Evolutionary conservation across 208 protist species (phyloP).

Genomic region (Zelonia costaricensis): DNA sequence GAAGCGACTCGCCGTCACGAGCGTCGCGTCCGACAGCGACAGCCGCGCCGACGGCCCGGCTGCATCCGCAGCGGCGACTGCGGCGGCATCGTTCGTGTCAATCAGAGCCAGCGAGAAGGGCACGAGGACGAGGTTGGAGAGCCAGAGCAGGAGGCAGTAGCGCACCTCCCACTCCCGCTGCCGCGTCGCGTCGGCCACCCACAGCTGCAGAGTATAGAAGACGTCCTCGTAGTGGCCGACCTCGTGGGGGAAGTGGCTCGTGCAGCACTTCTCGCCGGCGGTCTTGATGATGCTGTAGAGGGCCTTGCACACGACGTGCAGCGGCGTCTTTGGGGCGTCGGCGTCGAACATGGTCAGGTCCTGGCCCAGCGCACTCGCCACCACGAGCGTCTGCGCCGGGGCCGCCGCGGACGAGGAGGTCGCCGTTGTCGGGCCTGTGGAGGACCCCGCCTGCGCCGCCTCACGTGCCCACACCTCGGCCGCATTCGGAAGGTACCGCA

Average conservation of each 20-base stretch:
- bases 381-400: constrained; percentile 15
- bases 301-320: constrained; percentile 79
- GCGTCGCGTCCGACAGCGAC: constrained; percentile 71
- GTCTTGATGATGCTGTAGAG: constrained; percentile 95
- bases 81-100: constrained; percentile 53
- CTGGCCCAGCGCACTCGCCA: constrained; percentile 41
- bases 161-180: constrained; percentile 94
- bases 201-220: constrained; percentile 78
- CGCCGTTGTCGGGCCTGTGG: background rate
- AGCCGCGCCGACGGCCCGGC: background rate
- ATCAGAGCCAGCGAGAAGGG: constrained; percentile 96
- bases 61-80: background rate
- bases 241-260: constrained; percentile 94
- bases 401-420: background rate
- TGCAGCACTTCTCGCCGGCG: constrained; percentile 92
- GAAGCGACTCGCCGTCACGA: constrained; percentile 72
- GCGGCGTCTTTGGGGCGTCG: constrained; percentile 62
- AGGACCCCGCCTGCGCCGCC: background rate
- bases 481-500: constrained; percentile 46
- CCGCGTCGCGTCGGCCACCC: constrained; percentile 42
- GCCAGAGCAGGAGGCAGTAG: constrained; percentile 97
- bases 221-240: constrained; percentile 87
- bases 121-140: constrained; percentile 95
- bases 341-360: constrained; percentile 82
- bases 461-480: constrained; percentile 44